Conservation (phyloP, 1,139 yeast genomes). For the Geotrichum cucujoidarum region DNA sequence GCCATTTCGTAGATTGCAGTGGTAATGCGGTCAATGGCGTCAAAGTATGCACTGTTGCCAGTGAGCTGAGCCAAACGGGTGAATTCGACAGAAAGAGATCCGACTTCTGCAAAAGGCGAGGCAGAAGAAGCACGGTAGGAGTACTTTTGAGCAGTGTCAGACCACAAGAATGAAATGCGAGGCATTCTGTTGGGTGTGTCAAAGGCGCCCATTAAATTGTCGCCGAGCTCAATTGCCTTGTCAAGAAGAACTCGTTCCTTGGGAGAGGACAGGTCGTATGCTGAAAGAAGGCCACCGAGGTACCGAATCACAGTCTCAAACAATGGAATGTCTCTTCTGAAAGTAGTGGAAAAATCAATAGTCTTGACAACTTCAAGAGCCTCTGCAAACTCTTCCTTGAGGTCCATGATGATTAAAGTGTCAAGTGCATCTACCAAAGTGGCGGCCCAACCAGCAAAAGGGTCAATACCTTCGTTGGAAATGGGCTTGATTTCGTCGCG, state of each 20-base stretch:
- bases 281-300: slow-evolving; percentile 68
- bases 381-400: slow-evolving; percentile 48
- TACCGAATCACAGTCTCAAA: slow-evolving; percentile 68
- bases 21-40: slow-evolving; percentile 46
- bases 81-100: slow-evolving; percentile 65
- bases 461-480: slow-evolving; percentile 34
- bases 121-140: slow-evolving; percentile 33
- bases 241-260: slow-evolving; percentile 43
- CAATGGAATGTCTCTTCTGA: slow-evolving; percentile 48
- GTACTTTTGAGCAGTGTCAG: slow-evolving; percentile 38
- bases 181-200: slow-evolving; percentile 69
- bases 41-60: slow-evolving; percentile 48
- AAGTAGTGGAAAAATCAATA: slow-evolving; percentile 49
- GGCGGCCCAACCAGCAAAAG: slow-evolving; percentile 48
- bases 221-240: slow-evolving; percentile 59
- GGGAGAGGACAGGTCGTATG: slow-evolving; percentile 52
- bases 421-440: slow-evolving; percentile 65
- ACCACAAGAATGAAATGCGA: slow-evolving; percentile 53
- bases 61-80: slow-evolving; percentile 64
- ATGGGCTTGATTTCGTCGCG: slow-evolving; percentile 54
- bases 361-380: slow-evolving; percentile 49
- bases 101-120: slow-evolving; percentile 59
- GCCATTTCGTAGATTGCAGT: slow-evolving; percentile 38
- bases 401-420: slow-evolving; percentile 59
- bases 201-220: slow-evolving; percentile 61